These are phyloP conservation scores for Capsicum rhomboideum DNA, from an alignment of 257 asterid species.

Conservation along the genomic window DNA sequence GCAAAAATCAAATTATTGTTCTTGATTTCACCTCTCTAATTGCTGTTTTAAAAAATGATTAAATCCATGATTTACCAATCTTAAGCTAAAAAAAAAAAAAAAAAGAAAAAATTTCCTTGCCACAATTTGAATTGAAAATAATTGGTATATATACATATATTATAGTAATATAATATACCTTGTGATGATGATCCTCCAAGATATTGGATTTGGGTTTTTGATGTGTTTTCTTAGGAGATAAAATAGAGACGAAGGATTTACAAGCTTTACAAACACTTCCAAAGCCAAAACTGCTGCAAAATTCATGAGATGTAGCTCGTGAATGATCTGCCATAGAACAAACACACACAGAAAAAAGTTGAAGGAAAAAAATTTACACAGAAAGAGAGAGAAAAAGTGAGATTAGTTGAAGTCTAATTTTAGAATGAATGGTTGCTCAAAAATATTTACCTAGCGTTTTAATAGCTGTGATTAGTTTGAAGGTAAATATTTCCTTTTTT, in stretches of 20 bases:
- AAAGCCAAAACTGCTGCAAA: slow-evolving; percentile 29
- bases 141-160: background rate
- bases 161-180: slow-evolving; percentile 3
- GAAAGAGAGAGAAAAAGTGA: background rate
- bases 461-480: background rate
- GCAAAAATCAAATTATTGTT: background rate
- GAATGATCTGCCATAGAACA: slow-evolving; percentile 43
- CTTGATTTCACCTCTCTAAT: background rate
- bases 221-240: slow-evolving; percentile 12
- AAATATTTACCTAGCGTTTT: background rate
- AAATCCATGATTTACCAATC: background rate
- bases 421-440: slow-evolving; percentile 14
- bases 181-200: slow-evolving; percentile 8
- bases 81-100: background rate
- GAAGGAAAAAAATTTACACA: background rate
- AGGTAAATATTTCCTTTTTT: background rate
- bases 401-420: background rate
- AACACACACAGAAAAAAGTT: background rate
- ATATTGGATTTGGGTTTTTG: slow-evolving; percentile 18
- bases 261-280: slow-evolving; percentile 35
- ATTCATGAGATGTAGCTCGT: slow-evolving; percentile 32
- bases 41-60: background rate
- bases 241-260: slow-evolving; percentile 40
- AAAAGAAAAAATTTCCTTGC: background rate
- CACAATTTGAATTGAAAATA: background rate